These are phyloP conservation scores for Metschnikowia drakensbergensis DNA, from an alignment of 805 yeast genomes.

Conservation along the genomic window DNA sequence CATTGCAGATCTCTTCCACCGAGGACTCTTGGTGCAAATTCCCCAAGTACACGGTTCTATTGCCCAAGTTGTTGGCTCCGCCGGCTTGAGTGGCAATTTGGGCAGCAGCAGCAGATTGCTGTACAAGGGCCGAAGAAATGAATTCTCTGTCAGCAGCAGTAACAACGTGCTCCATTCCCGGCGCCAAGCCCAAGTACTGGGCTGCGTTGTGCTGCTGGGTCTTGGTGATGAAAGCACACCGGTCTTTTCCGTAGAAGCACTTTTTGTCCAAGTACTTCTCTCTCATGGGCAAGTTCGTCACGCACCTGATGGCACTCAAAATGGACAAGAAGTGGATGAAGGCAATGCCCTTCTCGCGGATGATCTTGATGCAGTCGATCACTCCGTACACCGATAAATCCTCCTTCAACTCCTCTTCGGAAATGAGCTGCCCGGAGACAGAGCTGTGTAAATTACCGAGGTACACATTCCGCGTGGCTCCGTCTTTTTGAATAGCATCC, in stretches of 20 bases:
- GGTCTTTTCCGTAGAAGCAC: conserved; percentile 88
- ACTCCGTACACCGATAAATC: conserved; percentile 75
- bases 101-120: conserved; percentile 97
- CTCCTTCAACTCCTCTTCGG: conserved; percentile 61
- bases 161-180: conserved; percentile 78
- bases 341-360: conserved; percentile 79
- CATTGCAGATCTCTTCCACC: conserved; percentile 92
- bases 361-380: conserved; percentile 79
- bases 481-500: conserved; percentile 73
- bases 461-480: conserved; percentile 92
- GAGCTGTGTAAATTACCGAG: conserved; percentile 73
- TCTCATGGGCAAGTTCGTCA: conserved; percentile 62
- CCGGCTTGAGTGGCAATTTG: conserved; percentile 94
- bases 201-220: conserved; percentile 98
- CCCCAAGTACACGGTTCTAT: conserved; percentile 89
- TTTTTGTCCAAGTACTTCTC: conserved; percentile 72
- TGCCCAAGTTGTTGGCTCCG: conserved; percentile 87
- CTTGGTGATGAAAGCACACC: conserved; percentile 91
- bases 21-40: conserved; percentile 84
- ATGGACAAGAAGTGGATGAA: conserved; percentile 89
- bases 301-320: conserved; percentile 81
- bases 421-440: conserved; percentile 40
- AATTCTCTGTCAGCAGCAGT: conserved; percentile 64
- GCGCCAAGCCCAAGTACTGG: conserved; percentile 85
- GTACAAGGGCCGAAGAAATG: conserved; percentile 73